Evolutionary conservation across 78 protist genomes (phyloP), one percentile per base, ranked within the genome.

Genomic region (Cavenderia fasciculata): DNA sequence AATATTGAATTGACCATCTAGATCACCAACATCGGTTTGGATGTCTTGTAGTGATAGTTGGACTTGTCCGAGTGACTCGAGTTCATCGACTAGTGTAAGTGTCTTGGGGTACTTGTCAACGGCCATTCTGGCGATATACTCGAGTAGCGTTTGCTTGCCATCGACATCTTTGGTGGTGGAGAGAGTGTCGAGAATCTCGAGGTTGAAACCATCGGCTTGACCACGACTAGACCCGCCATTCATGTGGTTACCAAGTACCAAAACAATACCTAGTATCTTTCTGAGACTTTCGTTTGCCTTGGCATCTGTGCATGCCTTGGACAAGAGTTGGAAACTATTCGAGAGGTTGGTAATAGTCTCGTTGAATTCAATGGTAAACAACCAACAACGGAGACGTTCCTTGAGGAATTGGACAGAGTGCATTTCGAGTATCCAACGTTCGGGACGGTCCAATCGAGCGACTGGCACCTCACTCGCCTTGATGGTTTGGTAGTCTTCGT

Each of bases 191-290:
- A 82, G 61, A 57, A 82, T 68, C 8, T 82, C 90, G 14, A 82
- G 25, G 18, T 70, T 34, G 70, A 82, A 82, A 44, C 90, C 90
- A 68, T 82, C 90, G 19, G 90, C 90, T 68, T 82, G 90, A 31
- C 90, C 90, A 29, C 90, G 38, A 43, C 54, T 49, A 6, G 70
- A 51, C 25, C 90, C 90, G 68, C 90, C 90, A 44, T 82, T 82
- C 90, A 82, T 82, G 38, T 82, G 56, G 43, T 82, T 82, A 57
- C 90, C 90, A 14, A 82, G 59, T 68, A 68, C 90, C 77, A 82
- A 68, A 7, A 82, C 44, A 25, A 82, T 68, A 57, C 90, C 90
- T 10, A 82, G 44, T 18, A 82, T 21, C 16, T 57, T 49, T 14
- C 61, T 49, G 19, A 82, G 25, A 29, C 44, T 66, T 33, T 82